Evolutionary conservation across 179 eudicot species (phyloP).

Genomic region (Beta lomatogona): DNA sequence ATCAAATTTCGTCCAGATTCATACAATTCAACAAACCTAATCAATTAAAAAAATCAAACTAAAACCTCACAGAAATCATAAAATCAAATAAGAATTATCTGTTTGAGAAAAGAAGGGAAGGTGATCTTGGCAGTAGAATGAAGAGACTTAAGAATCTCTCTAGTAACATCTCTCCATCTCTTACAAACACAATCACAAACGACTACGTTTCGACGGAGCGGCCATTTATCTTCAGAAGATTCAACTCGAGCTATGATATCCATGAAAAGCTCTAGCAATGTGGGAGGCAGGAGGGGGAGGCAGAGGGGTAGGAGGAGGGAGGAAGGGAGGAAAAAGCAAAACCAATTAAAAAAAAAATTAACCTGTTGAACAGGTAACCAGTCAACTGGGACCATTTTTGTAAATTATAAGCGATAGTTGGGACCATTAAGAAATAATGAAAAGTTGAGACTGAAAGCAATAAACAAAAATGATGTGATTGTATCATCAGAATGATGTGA

Average conservation of each 20-base stretch:
- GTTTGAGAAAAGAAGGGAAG: constrained; percentile 85
- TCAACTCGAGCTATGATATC: constrained; percentile 77
- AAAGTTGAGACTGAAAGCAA: too few species aligned
- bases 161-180: constrained; percentile 77
- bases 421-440: too few species aligned
- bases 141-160: constrained; percentile 53
- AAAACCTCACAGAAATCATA: neutral
- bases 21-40: neutral
- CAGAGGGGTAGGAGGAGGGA: neutral
- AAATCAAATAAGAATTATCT: constrained; percentile 38
- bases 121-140: constrained; percentile 59
- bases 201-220: constrained; percentile 65
- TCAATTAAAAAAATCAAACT: neutral
- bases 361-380: too few species aligned
- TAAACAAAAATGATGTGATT: too few species aligned
- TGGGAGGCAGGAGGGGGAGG: constrained; percentile 18
- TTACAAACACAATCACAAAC: constrained; percentile 78
- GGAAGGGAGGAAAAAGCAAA: too few species aligned
- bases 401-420: too few species aligned
- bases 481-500: too few species aligned
- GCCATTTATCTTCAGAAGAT: constrained; percentile 75
- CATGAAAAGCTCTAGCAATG: constrained; percentile 61
- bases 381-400: too few species aligned
- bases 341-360: too few species aligned
- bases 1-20: neutral